Evolutionary conservation across 108 stramenopile species (phyloP).

Genomic region (Pseudonitzschia multistriata): DNA sequence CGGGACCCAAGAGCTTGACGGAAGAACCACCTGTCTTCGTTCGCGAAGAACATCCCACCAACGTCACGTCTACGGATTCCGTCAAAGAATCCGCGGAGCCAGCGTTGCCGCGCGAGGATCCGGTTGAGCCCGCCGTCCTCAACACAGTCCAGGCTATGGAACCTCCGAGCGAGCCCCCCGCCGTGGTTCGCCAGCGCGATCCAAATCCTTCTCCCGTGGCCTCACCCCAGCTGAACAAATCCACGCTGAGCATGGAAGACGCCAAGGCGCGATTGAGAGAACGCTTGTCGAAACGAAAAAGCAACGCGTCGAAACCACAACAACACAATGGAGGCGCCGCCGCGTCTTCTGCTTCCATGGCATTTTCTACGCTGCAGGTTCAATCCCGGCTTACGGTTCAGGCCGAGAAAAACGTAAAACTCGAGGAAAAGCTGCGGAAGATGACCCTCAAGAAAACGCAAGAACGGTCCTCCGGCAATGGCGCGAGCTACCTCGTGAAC

Average conservation of each 20-base stretch:
- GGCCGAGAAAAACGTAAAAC: background rate
- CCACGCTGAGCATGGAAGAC: background rate
- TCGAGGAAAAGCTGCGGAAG: background rate
- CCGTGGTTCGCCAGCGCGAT: background rate
- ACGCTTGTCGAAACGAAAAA: conserved; percentile 9
- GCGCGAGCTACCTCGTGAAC: background rate
- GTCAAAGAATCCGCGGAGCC: background rate
- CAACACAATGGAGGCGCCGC: background rate
- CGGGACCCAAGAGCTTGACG: conserved; percentile 10
- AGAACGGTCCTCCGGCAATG: background rate
- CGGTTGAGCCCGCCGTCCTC: background rate
- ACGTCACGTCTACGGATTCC: conserved; percentile 24
- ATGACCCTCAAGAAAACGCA: background rate
- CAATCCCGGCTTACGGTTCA: background rate
- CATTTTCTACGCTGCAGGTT: conserved; percentile 7
- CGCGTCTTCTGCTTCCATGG: background rate
- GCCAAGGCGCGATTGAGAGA: conserved; percentile 18
- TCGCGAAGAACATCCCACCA: conserved; percentile 10
- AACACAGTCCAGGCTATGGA: background rate
- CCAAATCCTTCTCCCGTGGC: conserved; percentile 3
- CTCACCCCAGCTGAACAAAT: background rate
- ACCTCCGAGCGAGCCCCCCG: background rate
- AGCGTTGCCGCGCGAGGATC: background rate
- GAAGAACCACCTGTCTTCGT: conserved; percentile 15
- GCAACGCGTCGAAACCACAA: background rate